Evolutionary conservation across 2,329 filamentous ascomycete species (phyloP), one percentile per base, ranked within the genome.

Genomic region (Diplodia intermedia): DNA sequence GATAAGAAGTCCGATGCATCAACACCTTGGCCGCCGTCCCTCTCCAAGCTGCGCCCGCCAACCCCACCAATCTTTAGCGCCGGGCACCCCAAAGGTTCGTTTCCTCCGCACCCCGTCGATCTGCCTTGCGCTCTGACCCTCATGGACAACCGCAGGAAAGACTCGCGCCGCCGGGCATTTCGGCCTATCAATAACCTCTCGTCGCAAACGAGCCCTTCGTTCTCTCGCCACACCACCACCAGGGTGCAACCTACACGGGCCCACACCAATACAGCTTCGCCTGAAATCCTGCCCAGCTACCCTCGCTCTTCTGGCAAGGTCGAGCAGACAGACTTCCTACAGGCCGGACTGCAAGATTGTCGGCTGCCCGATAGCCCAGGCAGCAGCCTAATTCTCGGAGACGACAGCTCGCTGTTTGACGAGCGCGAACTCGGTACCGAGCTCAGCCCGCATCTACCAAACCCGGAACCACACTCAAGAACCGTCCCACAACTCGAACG

Each of bases 361-460:
- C 14, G 18, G 23, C 4, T 40, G n/a, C 15, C 38, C 15, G 23
- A 50, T n/a, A 68, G 57, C 20, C 52, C 67, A 38, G 66, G 43
- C 55, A 67, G 49, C 55, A 54, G 67, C 75, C 74, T 55, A 33
- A 26, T n/a, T 2, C 40, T 69, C n/a, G 68, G 68, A 65, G 61
- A 69, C 31, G 40, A 40, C 9, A 79, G 76, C 67, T 78, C 75
- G 7, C 73, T 79, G 7, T 79, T 79, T 56, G 76, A 79, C 69
- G 74, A 78, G 36, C 69, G 68, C 29, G 66, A 50, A 4, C 20
- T 29, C 18, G 40, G 23, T 7, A 15, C 6, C 14, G 29, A 53
- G 18, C 47, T 49, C 26, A 62, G 60, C 12, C 50, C 47, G 9
- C 20, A 31, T 49, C 26, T 38, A 18, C 55, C 54, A 20, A 33